Evolutionary conservation across 495 filamentous ascomycete species (phyloP).

Genomic region (Umbilicaria muhlenbergii): DNA sequence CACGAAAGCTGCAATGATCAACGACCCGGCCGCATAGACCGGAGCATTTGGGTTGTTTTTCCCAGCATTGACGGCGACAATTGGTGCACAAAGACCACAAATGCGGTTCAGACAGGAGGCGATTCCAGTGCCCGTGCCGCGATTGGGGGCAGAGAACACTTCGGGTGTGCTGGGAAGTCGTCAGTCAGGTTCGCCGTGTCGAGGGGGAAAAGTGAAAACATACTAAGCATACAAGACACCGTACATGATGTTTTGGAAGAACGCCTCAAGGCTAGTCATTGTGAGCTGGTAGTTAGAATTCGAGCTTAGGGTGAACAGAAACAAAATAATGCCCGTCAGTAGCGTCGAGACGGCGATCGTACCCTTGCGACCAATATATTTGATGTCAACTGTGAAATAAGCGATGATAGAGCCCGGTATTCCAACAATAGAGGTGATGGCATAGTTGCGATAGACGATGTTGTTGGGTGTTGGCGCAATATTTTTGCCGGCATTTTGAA

Average conservation of each 20-base stretch:
- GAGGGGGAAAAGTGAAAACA: not conserved
- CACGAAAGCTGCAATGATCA: conserved; percentile 35
- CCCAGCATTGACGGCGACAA: conserved; percentile 37
- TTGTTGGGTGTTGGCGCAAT: conserved; percentile 21
- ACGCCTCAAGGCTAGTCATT: conserved; percentile 36
- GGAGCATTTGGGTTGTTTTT: conserved; percentile 28
- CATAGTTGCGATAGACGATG: conserved; percentile 44
- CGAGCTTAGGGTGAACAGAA: conserved; percentile 38
- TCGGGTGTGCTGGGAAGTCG: conserved; percentile 31
- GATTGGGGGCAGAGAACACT: conserved; percentile 41
- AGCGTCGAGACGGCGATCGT: conserved; percentile 38
- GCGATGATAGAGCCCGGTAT: conserved; percentile 40
- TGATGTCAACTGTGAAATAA: conserved; percentile 38
- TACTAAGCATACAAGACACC: conserved; percentile 41
- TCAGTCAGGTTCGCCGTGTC: not conserved
- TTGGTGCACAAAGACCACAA: conserved; percentile 39
- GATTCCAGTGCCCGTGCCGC: conserved; percentile 43
- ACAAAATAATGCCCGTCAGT: conserved; percentile 41
- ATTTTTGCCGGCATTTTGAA: conserved; percentile 24
- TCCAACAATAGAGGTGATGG: conserved; percentile 41
- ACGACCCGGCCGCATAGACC: conserved; percentile 34
- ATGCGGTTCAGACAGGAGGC: conserved; percentile 41
- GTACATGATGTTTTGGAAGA: conserved; percentile 52
- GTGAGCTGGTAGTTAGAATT: conserved; percentile 32
- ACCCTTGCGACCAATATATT: conserved; percentile 43